phyloP scores from a whole-genome alignment of 2,329 filamentous ascomycete genomes.

The Nectriaceae sp. region DNA sequence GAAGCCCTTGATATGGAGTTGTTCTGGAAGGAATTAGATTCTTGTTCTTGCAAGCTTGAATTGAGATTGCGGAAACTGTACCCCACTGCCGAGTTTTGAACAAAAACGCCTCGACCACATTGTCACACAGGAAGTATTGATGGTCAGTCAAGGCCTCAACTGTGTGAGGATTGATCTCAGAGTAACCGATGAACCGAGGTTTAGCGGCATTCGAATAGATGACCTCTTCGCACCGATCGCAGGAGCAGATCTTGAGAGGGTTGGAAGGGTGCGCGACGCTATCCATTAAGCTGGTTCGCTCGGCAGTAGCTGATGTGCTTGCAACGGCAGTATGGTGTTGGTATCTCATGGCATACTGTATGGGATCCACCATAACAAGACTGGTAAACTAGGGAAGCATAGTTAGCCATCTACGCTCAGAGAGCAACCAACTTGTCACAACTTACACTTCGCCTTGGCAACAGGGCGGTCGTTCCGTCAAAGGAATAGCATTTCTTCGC shows the following conservation, averaged over 20 bases:
- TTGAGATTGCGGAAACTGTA: too few species aligned
- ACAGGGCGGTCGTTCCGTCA: conserved; percentile 9
- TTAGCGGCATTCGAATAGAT: conserved; percentile 6
- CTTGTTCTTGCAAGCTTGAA: too few species aligned
- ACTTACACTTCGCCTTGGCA: too few species aligned
- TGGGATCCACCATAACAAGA: conserved; percentile 3
- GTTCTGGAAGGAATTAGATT: conserved; percentile 15
- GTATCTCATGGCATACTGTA: neutral
- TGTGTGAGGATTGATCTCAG: conserved; percentile 3
- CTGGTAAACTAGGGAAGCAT: neutral
- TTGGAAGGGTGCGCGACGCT: neutral
- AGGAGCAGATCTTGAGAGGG: conserved; percentile 10
- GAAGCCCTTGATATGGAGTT: conserved; percentile 24
- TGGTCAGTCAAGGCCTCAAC: conserved; percentile 9
- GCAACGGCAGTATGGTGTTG: too few species aligned
- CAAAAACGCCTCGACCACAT: conserved; percentile 12
- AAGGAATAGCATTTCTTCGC: conserved; percentile 7
- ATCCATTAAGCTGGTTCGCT: neutral
- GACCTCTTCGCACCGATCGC: conserved; percentile 4
- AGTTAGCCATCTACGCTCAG: neutral
- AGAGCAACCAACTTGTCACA: too few species aligned
- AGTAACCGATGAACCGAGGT: conserved; percentile 10
- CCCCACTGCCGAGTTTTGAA: conserved; percentile 19
- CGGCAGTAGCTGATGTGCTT: too few species aligned
- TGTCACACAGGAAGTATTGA: conserved; percentile 17